These are phyloP conservation scores for Sclerotinia sclerotiorum DNA, from an alignment of 2,329 filamentous ascomycete species.

Conservation along the genomic window DNA sequence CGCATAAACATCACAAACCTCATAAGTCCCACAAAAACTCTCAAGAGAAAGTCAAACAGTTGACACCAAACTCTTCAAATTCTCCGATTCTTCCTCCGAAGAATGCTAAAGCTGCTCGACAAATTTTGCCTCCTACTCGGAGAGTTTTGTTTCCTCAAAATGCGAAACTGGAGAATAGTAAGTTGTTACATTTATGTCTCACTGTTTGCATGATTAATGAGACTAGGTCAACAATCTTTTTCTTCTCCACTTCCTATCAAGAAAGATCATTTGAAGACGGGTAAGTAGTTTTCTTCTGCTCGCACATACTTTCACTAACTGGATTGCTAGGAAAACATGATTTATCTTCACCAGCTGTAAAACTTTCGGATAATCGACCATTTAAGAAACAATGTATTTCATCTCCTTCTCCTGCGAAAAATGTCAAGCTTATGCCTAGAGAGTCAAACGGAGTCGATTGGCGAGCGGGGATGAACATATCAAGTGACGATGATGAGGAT, in stretches of 20 bases:
- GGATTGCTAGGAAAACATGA: neutral
- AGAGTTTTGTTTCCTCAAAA: neutral
- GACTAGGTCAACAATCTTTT: neutral
- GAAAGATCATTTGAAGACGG: neutral
- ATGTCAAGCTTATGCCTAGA: neutral
- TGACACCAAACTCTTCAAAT: neutral
- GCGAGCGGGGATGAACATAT: no score
- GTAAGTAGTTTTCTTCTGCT: neutral
- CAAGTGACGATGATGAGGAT: neutral
- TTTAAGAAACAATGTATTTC: neutral
- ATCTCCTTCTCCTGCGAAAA: neutral
- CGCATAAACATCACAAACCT: neutral
- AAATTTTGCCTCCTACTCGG: conserved; percentile 1
- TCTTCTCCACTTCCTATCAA: neutral
- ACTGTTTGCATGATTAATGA: neutral
- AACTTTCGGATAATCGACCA: neutral
- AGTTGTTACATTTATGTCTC: neutral
- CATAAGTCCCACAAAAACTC: neutral
- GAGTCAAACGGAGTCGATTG: no score
- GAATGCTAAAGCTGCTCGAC: no score
- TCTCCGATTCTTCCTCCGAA: neutral
- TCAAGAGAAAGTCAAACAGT: neutral
- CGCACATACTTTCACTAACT: neutral
- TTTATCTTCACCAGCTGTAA: neutral
- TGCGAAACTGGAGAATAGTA: neutral